These are phyloP conservation scores for Ceratocystis ficicola DNA, from an alignment of 2,329 filamentous ascomycete species.

Conservation along the genomic window DNA sequence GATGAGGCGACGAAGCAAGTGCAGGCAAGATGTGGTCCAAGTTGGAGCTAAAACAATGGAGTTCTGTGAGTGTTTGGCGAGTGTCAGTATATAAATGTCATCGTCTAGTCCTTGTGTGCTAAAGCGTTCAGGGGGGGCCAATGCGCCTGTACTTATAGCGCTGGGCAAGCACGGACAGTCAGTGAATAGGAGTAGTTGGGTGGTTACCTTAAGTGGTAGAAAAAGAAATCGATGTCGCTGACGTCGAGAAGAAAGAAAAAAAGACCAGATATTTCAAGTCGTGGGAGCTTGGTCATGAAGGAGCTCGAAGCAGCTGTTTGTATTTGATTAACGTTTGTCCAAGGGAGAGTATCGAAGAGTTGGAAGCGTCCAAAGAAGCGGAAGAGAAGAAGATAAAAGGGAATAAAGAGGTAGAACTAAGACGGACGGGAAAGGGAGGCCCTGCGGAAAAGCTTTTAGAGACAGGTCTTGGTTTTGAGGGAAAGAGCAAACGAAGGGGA, in stretches of 20 bases:
- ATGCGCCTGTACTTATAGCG: background rate
- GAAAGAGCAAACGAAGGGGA: conserved; percentile 3
- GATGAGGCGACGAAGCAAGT: conserved; percentile 39
- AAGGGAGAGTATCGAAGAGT: background rate
- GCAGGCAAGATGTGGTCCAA: background rate
- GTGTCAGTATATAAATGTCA: background rate
- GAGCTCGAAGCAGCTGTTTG: background rate
- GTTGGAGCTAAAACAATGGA: conserved; percentile 1
- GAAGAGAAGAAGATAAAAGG: background rate
- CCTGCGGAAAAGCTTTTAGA: background rate
- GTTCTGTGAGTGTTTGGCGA: background rate
- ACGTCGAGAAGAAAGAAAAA: background rate
- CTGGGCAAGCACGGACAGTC: background rate
- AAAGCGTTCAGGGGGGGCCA: background rate
- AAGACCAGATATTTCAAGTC: background rate
- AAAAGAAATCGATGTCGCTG: background rate
- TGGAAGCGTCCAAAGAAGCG: background rate
- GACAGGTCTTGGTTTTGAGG: background rate
- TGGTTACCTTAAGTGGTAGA: background rate
- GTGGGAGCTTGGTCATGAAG: no score
- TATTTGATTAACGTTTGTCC: background rate
- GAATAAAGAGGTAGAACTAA: background rate
- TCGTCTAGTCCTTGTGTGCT: background rate
- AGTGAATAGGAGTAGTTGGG: background rate
- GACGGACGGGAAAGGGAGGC: background rate